phyloP scores from a whole-genome alignment of 352 stramenopile genomes.

The Pythium chondricola region DNA sequence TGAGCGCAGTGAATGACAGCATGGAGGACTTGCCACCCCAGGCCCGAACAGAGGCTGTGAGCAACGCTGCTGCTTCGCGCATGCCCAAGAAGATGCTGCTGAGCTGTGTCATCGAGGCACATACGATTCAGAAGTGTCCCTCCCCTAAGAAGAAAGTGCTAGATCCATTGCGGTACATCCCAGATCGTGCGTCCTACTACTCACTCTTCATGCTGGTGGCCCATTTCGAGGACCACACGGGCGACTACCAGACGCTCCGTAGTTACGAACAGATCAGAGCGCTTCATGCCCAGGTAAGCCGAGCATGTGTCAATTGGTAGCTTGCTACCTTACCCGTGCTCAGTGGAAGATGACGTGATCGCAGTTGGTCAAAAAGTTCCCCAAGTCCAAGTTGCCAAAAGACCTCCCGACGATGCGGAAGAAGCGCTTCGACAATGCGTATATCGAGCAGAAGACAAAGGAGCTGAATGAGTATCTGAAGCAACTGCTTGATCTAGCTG shows the following conservation, averaged over 20 bases:
- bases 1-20: too few relatives aligned
- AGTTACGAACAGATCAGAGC: slow-evolving; percentile 63
- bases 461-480: slow-evolving; percentile 56
- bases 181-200: slow-evolving; percentile 41
- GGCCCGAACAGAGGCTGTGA: too few relatives aligned
- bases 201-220: slow-evolving; percentile 52
- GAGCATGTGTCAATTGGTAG: background rate
- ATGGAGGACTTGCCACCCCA: too few relatives aligned
- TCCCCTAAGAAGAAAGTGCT: slow-evolving; percentile 66
- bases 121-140: slow-evolving; percentile 62
- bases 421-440: slow-evolving; percentile 68
- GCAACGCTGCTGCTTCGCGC: too few relatives aligned
- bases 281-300: slow-evolving; percentile 37
- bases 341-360: too few relatives aligned
- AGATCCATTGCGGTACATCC: slow-evolving; percentile 63
- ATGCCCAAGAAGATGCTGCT: slow-evolving; percentile 14
- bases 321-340: background rate
- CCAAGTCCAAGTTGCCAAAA: slow-evolving; percentile 54
- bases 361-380: slow-evolving; percentile 72
- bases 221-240: slow-evolving; percentile 33
- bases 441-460: slow-evolving; percentile 65
- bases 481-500: slow-evolving; percentile 38
- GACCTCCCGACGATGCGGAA: slow-evolving; percentile 59
- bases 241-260: slow-evolving; percentile 44
- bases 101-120: slow-evolving; percentile 40